A percentile compares a stretch with the other conserved stretches of the same genome.
These are phyloP conservation scores for Populus davidiana DNA, from an alignment of 345 rosid species.

Conservation along the genomic window DNA sequence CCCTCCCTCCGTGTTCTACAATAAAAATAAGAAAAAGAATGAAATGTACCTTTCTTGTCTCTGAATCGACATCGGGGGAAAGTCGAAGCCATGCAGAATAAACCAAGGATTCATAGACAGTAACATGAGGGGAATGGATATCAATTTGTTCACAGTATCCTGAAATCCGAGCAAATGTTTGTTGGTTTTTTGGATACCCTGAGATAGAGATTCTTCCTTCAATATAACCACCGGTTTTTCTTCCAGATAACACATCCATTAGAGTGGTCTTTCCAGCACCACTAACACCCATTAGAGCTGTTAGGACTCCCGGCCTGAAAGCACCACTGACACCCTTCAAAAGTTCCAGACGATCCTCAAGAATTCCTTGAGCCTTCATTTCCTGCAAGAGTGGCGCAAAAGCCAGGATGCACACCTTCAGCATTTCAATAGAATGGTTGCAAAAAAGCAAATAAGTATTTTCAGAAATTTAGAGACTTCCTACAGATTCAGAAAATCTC, in stretches of 20 bases:
- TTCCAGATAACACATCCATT: conserved; percentile 72
- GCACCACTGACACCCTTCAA: conserved; percentile 63
- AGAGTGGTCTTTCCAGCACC: conserved; percentile 77
- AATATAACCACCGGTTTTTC: conserved; percentile 69
- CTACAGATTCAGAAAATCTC: background rate
- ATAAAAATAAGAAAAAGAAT: background rate
- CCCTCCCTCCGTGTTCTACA: background rate
- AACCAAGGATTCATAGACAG: conserved; percentile 56
- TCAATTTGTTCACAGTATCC: conserved; percentile 78
- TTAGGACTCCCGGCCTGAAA: conserved; percentile 65
- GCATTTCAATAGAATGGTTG: background rate
- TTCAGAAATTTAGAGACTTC: background rate
- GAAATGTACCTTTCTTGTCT: conserved; percentile 49
- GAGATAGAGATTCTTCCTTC: conserved; percentile 51
- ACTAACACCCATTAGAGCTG: conserved; percentile 69
- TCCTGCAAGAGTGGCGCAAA: conserved; percentile 35
- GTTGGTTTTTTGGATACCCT: conserved; percentile 65
- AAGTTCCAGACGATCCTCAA: conserved; percentile 49
- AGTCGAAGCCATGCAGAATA: conserved; percentile 69
- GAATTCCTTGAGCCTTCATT: conserved; percentile 55
- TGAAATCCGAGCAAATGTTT: conserved; percentile 64
- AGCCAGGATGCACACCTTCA: background rate
- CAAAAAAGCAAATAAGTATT: background rate
- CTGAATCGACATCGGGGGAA: conserved; percentile 54
- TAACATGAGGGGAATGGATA: conserved; percentile 65